Base-by-base conservation (phyloP, 768 basidiomycete genomes). In the Scleroderma citrinum region DNA sequence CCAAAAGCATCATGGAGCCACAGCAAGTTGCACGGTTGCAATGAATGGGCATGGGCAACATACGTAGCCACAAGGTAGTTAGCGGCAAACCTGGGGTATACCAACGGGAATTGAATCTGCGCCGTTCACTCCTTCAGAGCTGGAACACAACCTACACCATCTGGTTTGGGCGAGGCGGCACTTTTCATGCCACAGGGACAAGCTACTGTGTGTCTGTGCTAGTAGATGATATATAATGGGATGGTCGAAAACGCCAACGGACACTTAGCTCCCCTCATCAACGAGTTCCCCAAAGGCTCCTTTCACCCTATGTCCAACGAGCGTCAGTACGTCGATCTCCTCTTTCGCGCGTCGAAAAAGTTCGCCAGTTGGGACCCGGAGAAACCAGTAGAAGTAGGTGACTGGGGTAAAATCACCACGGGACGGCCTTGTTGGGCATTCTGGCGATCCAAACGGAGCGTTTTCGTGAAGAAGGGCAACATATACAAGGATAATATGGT, bases 361-460 rank as follows among this genome's bases (percentile, higher is more conserved):
- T 68, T 66, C 44, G 56, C 63, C 21, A 61, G 50, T 39, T 68
- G 65, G 66, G 68, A 69, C 45, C 68, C 66, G 14, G 66, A 69
- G 46, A 54, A 66, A 7, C 41, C 47, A 3, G 42, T 67, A 20
- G 50, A 59, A 26, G 60, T 61, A 12, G 68, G 67, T 1, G 68
- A 69, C 57, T 67, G 58, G 46, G 67, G 67, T 13, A 51, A 57
- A 19, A 59, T 67, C 12, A 61, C 64, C 10, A 48, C 48, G 5
- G 56, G 54, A n/a, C 47, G 45, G 4, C 24, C 48, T 1, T 29
- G 51, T 2, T 50, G 53, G 26, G 39, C 50, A 5, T 59, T 63
- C 46, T 68, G 62, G 63, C 58, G 57, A 30, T 26, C 43, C 21
- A 52, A 58, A 39, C 46, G 46, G 3, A 61, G 64, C 5, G 58